Base-by-base conservation (phyloP, 2,329 filamentous ascomycete species). In the Ophiostoma piceae region DNA sequence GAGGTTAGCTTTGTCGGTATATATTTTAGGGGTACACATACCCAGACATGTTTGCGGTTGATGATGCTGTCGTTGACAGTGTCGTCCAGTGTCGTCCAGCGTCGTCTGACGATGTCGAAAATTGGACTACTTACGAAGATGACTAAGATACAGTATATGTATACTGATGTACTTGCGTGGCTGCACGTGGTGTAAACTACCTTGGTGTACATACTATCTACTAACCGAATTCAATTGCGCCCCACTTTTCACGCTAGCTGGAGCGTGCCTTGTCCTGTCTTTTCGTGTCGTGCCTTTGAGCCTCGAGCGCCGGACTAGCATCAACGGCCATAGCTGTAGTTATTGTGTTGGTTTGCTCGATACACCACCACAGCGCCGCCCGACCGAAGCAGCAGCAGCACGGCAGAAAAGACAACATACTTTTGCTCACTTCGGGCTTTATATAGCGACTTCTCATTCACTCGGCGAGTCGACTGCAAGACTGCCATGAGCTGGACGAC, bases 261-360 rank as follows among this genome's bases (percentile, higher is more conserved):
- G 5, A 57, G 2, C 51, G 51, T 57, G 51, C 32, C 62, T 39
- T 22, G 32, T 19, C 29, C 11, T 5, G n/a, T 14, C 16, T 65
- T 65, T 65, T 65, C 62, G 62, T 65, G 62, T 65, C 35, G 62
- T 65, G 62, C 32, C 51, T 26, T 57, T 57, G n/a, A 47, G 51
- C 22, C 39, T 41, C 39, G 39, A 14, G 39, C 16, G 51, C 51
- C n/a, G n/a, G 9, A 57, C 51, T 26, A 57, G 51, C n/a, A 57
- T 57, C 51, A 57, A 26, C 51, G 51, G 22, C 51, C 2, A 22
- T n/a, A 26, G 51, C n/a, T 57, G 51, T 54, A n/a, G 12, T 26
- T 26, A 26, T 29, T 22, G n/a, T 26, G 22, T 26, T 29, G 51
- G 51, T 26, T 26, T 47, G 43, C 19, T 57, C 62, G 19, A 41